A percentile compares a stretch with the other conserved stretches of the same genome.
These are phyloP conservation scores for Cadophora luteo-olivacea DNA, from an alignment of 2,329 filamentous ascomycete species.

Conservation along the genomic window DNA sequence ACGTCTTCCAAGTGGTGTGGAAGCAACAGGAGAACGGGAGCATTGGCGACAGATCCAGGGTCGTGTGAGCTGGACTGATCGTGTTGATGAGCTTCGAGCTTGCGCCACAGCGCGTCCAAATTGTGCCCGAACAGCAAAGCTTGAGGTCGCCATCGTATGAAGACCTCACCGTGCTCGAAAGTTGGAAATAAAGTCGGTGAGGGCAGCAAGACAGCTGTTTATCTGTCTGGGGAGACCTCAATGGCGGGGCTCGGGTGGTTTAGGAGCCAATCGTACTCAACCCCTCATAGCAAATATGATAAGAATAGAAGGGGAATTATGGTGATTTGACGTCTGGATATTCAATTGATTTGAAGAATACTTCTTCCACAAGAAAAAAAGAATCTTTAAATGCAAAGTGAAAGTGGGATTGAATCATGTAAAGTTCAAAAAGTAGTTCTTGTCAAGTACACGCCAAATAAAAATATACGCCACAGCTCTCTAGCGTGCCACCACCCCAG, in stretches of 20 bases:
- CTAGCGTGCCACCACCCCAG: constrained; percentile 20
- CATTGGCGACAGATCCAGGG: constrained; percentile 36
- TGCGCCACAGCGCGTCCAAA: constrained; percentile 35
- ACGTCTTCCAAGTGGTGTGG: constrained; percentile 35
- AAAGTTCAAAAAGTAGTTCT: constrained; percentile 4
- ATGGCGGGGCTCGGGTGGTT: constrained; percentile 36
- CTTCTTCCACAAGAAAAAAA: neutral
- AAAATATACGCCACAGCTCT: constrained; percentile 20
- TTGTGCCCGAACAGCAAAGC: constrained; percentile 36
- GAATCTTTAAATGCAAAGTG: neutral
- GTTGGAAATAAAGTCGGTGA: constrained; percentile 30
- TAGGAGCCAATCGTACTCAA: constrained; percentile 28
- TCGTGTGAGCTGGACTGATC: constrained; percentile 31
- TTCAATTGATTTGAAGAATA: neutral
- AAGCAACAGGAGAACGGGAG: constrained; percentile 24
- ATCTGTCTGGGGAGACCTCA: constrained; percentile 9
- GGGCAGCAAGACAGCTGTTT: constrained; percentile 8
- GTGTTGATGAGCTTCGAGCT: constrained; percentile 28
- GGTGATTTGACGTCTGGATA: neutral
- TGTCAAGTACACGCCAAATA: neutral
- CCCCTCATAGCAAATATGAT: constrained; percentile 24
- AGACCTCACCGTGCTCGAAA: constrained; percentile 16
- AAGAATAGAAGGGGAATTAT: neutral
- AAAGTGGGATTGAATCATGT: constrained; percentile 19
- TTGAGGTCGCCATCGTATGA: constrained; percentile 38